Percentiles rank a stretch among this genome's conserved stretches.
These are phyloP conservation scores for Mortierella sp. DNA, from an alignment of 371 early-diverging fungal genomes.

Conservation along the genomic window DNA sequence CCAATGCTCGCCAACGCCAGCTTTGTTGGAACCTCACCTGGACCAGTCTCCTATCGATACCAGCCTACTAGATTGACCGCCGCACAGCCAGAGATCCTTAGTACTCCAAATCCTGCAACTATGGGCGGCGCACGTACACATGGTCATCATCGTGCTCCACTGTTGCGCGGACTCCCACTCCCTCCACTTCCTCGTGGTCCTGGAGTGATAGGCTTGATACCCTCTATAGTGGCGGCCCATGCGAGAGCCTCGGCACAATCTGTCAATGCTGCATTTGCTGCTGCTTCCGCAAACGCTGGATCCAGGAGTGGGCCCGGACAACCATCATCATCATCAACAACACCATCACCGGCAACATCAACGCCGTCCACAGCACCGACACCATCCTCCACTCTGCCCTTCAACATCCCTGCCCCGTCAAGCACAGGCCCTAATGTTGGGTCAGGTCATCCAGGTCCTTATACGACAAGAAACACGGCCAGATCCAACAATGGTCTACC, in stretches of 20 bases:
- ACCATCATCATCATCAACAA: constrained; percentile 1
- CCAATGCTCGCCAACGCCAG: constrained; percentile 52
- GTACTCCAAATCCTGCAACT: neutral
- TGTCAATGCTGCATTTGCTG: constrained; percentile 14
- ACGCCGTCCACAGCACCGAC: constrained; percentile 3
- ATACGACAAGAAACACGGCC: constrained; percentile 1
- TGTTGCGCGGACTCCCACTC: constrained; percentile 12
- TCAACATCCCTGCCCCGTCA: neutral
- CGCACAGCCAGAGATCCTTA: neutral
- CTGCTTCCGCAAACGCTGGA: constrained; percentile 3
- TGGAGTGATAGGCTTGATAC: constrained; percentile 18
- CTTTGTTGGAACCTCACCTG: constrained; percentile 39
- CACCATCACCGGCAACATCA: neutral
- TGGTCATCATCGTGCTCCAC: constrained; percentile 1
- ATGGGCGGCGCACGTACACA: constrained; percentile 4
- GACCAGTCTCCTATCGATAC: constrained; percentile 26
- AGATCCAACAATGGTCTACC: neutral
- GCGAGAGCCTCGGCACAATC: constrained; percentile 33
- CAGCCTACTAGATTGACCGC: constrained; percentile 22
- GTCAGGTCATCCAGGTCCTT: constrained; percentile 20
- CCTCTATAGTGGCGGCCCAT: constrained; percentile 32
- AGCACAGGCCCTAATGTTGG: constrained; percentile 9
- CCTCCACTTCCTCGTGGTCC: constrained; percentile 11
- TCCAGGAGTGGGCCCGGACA: neutral
- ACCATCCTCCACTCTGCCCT: neutral